These are phyloP conservation scores for Lithospermum erythrorhizon DNA, from an alignment of 257 asterid species.

Conservation along the genomic window DNA sequence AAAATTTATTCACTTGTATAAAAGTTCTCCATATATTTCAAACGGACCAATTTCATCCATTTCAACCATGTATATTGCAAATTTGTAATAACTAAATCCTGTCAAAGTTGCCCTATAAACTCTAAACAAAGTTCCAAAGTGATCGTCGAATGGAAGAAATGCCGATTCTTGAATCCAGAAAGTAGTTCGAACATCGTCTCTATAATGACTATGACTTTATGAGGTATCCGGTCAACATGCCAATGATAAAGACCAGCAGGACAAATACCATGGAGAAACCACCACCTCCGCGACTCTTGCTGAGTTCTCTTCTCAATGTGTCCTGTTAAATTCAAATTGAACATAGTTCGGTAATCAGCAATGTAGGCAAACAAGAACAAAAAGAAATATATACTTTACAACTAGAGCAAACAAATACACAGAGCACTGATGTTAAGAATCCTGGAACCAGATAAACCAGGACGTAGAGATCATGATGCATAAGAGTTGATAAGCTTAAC, in stretches of 20 bases:
- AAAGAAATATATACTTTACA: no score
- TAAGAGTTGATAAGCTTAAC: no score
- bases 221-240: constrained; percentile 49
- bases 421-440: no score
- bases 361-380: background rate
- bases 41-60: background rate
- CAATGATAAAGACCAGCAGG: constrained; percentile 36
- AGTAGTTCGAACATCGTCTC: constrained; percentile 2
- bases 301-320: constrained; percentile 25
- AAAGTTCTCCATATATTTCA: background rate
- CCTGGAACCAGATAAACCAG: no score
- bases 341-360: background rate
- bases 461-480: no score
- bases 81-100: background rate
- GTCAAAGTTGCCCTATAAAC: background rate
- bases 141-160: background rate
- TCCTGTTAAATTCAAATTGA: constrained; percentile 27
- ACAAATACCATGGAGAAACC: constrained; percentile 27
- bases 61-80: background rate
- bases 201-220: constrained; percentile 20
- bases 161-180: background rate
- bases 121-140: background rate
- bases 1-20: background rate
- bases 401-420: background rate
- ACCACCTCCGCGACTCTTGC: constrained; percentile 26